These are phyloP conservation scores for Ascoidea asiatica DNA, from an alignment of 805 yeast genomes.

Conservation along the genomic window DNA sequence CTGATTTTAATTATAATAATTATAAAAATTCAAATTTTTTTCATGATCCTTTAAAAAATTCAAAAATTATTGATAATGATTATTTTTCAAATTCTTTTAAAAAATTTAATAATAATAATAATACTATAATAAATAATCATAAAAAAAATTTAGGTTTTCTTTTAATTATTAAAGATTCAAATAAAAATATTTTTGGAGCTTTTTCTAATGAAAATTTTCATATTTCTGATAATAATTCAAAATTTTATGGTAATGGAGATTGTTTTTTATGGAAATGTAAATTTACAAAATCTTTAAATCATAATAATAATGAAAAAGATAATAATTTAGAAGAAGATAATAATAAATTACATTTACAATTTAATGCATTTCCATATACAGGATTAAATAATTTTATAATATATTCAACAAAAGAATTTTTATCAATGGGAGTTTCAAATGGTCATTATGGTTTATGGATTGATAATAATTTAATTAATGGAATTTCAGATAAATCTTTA, in stretches of 20 bases:
- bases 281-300: constrained; percentile 15
- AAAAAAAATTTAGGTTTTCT: constrained; percentile 57
- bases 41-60: not conserved
- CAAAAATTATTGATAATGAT: not conserved
- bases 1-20: constrained; percentile 23
- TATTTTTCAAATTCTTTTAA: constrained; percentile 6
- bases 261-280: constrained; percentile 85
- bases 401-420: constrained; percentile 62
- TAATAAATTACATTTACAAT: constrained; percentile 24
- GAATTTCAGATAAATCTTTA: constrained; percentile 65
- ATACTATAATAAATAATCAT: too few species aligned
- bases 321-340: constrained; percentile 4
- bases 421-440: constrained; percentile 84
- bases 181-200: constrained; percentile 61
- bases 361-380: constrained; percentile 78
- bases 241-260: constrained; percentile 89
- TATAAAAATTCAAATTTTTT: constrained; percentile 5
- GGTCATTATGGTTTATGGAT: constrained; percentile 91
- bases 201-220: constrained; percentile 61
- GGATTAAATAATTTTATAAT: constrained; percentile 79
- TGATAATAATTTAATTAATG: constrained; percentile 58
- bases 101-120: too few species aligned
- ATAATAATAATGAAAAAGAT: constrained; percentile 1
- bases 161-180: constrained; percentile 52
- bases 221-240: constrained; percentile 48